Conservation (phyloP, 257 asterid genomes). For the Paraleonurus japonicus region DNA sequence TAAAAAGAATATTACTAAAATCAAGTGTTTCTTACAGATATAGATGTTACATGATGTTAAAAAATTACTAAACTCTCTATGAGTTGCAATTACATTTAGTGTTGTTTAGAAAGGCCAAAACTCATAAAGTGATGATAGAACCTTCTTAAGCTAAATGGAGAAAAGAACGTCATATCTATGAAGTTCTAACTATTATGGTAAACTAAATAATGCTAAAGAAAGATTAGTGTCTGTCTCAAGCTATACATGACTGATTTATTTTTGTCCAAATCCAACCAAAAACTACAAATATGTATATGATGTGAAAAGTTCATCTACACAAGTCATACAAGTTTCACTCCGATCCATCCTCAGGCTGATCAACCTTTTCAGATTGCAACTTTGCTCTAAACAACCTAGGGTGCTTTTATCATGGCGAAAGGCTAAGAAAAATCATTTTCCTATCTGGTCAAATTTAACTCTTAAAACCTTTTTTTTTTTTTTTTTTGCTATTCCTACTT, state of each 20-base stretch:
- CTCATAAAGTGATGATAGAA: neutral
- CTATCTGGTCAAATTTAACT: neutral
- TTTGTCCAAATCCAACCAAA: neutral
- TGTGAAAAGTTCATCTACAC: neutral
- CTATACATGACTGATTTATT: neutral
- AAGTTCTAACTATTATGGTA: neutral
- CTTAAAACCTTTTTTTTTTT: neutral
- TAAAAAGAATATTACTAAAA: neutral
- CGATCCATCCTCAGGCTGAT: neutral
- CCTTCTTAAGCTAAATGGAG: neutral
- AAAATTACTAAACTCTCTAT: neutral
- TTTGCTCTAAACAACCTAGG: neutral
- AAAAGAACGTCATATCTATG: neutral
- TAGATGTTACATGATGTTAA: neutral
- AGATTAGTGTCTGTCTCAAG: neutral
- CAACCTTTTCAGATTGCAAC: slow-evolving; percentile 1
- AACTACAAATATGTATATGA: neutral
- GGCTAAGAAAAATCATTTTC: neutral
- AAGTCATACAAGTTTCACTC: neutral
- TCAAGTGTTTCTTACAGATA: neutral
- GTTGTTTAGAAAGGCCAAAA: neutral
- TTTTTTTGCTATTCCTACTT: neutral
- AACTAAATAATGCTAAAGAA: neutral
- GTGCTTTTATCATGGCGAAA: neutral
- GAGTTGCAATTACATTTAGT: neutral